Conservation (phyloP, 2,329 filamentous ascomycete species). For the Stromatinia cepivora region DNA sequence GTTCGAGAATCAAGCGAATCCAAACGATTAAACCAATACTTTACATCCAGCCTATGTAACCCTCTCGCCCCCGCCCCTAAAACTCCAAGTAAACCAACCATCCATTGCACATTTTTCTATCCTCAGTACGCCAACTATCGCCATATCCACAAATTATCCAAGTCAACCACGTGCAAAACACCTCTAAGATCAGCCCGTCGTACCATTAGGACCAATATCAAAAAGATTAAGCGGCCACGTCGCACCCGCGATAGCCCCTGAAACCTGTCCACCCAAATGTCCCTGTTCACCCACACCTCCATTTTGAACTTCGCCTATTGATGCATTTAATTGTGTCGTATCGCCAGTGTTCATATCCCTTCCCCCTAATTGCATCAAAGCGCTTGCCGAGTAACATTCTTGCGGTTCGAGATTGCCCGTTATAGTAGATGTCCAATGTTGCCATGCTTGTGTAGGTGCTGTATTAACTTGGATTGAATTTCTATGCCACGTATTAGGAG, state of each 20-base stretch:
- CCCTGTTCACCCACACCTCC: constrained; percentile 6
- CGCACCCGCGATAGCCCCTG: constrained; percentile 1
- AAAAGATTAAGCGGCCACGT: constrained; percentile 38
- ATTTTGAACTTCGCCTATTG: constrained; percentile 11
- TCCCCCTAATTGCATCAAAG: constrained; percentile 40
- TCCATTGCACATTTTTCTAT: constrained; percentile 1
- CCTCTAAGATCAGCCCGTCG: background rate
- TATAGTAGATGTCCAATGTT: constrained; percentile 39
- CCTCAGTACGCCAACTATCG: background rate
- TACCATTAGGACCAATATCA: constrained; percentile 25
- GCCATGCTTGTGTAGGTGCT: constrained; percentile 38
- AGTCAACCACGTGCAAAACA: background rate
- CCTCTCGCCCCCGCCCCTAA: too few relatives aligned
- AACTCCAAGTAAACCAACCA: background rate
- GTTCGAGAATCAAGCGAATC: background rate
- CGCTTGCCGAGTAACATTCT: constrained; percentile 39
- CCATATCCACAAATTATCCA: background rate
- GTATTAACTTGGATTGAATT: constrained; percentile 27
- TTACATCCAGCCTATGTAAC: background rate
- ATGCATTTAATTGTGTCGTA: constrained; percentile 14
- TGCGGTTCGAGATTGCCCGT: constrained; percentile 38
- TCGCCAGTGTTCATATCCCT: constrained; percentile 29
- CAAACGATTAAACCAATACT: background rate
- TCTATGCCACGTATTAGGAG: constrained; percentile 34
- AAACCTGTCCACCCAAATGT: constrained; percentile 20